Base-by-base conservation (phyloP, 257 asterid genomes). In the Osmanthus fragrans region DNA sequence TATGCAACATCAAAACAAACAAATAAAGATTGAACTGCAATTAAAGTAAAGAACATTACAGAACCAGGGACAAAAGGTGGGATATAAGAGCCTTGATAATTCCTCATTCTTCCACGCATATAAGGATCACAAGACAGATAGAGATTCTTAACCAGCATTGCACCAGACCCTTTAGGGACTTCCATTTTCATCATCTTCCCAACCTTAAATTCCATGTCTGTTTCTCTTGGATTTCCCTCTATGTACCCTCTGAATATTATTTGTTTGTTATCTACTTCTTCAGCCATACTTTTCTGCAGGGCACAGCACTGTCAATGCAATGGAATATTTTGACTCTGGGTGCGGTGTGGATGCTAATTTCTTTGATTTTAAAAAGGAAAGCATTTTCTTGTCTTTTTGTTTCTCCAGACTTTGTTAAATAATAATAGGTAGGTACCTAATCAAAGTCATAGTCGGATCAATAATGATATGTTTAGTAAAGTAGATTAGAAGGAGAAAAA, bases 91-190 rank as follows among this genome's bases (percentile, higher is more conserved):
- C 85, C 96, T 1, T 79, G 95, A 70, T 86, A 92, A 80, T 90
- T 79, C 8, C 97, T 89, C 98, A 94, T 94, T 29, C 98, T 85
- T 39, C 88, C 96, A 54, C 98, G 94, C 98, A 94, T 94, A 58
- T 86, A 94, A 1, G 98, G 97, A 82, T 94, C 98, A 72, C 98
- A 94, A 66, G 98, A 94, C 76, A 94, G 94, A 71, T 86, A 94
- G 12, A 94, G 94, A 81, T 94, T 94, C 90, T 91, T 90, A 77
- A 94, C 93, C 84, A 90, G 73, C 64, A 92, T 72, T 5, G 89
- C 84, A 67, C 82, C 90, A 30, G 92, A 87, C 8, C 93, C 97
- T 81, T 82, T 88, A 32, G 94, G 89, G 81, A 92, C 92, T 60
- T 86, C 86, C 5, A 89, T 81, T 77, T 88, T 89, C 19, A 92